These are phyloP conservation scores for Ambrosiella beaveri DNA, from an alignment of 2,329 filamentous ascomycete genomes.

Conservation along the genomic window DNA sequence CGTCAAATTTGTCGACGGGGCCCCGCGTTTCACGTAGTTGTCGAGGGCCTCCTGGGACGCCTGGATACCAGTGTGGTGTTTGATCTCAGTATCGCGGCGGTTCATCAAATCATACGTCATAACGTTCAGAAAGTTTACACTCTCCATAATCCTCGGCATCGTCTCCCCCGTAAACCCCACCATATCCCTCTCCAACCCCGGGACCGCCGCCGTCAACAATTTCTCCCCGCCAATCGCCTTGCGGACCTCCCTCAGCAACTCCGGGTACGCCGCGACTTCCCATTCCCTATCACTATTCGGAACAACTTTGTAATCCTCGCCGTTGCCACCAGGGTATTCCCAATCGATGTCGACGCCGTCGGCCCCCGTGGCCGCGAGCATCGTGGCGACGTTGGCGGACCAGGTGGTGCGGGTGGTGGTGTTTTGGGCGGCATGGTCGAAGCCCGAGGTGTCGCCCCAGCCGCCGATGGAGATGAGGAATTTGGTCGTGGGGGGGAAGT, in stretches of 20 bases:
- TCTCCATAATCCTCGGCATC: slow-evolving; percentile 37
- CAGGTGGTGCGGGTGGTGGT: slow-evolving; percentile 37
- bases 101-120: slow-evolving; percentile 59
- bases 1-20: slow-evolving; percentile 35
- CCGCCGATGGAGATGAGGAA: slow-evolving; percentile 57
- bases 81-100: slow-evolving; percentile 44
- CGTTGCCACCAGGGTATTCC: slow-evolving; percentile 50
- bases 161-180: slow-evolving; percentile 45
- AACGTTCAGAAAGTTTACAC: slow-evolving; percentile 50
- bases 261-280: slow-evolving; percentile 47
- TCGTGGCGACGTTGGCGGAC: slow-evolving; percentile 44
- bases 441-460: slow-evolving; percentile 53
- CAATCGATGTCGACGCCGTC: slow-evolving; percentile 52
- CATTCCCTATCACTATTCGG: slow-evolving; percentile 42
- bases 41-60: slow-evolving; percentile 37
- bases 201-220: slow-evolving; percentile 50
- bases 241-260: slow-evolving; percentile 41
- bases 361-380: slow-evolving; percentile 44
- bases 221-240: slow-evolving; percentile 36
- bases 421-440: slow-evolving; percentile 37
- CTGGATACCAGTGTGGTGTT: slow-evolving; percentile 46
- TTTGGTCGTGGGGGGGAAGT: slow-evolving; percentile 37
- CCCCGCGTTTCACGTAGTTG: slow-evolving; percentile 40
- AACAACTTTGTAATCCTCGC: slow-evolving; percentile 48
- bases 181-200: slow-evolving; percentile 46